These are phyloP conservation scores for Sporothrix inflata DNA, from an alignment of 2,329 filamentous ascomycete species.

Conservation along the genomic window DNA sequence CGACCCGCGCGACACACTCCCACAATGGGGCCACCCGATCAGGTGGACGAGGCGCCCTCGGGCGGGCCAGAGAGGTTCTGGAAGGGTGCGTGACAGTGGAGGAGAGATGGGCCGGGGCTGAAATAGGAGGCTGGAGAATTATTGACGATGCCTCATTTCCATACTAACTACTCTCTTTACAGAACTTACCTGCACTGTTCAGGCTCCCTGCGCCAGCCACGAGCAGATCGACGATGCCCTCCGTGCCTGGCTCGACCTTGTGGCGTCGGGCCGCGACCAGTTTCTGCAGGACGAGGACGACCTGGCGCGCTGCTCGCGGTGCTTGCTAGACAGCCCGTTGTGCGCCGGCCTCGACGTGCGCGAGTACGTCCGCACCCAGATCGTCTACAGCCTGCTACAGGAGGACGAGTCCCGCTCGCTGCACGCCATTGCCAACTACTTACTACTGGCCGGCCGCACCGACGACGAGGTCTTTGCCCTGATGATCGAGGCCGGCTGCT, in stretches of 20 bases:
- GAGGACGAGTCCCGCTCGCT: conserved; percentile 83
- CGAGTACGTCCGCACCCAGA: conserved; percentile 88
- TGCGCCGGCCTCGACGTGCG: conserved; percentile 66
- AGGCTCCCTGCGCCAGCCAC: conserved; percentile 53
- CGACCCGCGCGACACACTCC: conserved; percentile 19
- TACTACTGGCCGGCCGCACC: conserved; percentile 82
- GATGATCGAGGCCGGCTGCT: conserved; percentile 86
- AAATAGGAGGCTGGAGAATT: neutral
- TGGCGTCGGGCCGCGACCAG: conserved; percentile 74
- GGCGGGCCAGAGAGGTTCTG: conserved; percentile 11
- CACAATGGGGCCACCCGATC: conserved; percentile 13
- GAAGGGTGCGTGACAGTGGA: neutral
- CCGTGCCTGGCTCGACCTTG: conserved; percentile 80
- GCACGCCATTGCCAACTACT: conserved; percentile 78
- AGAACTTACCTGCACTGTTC: conserved; percentile 56
- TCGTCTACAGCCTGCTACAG: conserved; percentile 87
- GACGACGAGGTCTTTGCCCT: conserved; percentile 79
- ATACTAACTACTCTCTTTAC: neutral
- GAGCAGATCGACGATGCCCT: conserved; percentile 79
- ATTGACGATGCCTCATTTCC: neutral
- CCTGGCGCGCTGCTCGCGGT: conserved; percentile 76
- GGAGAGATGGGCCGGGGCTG: no score
- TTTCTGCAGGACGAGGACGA: conserved; percentile 78
- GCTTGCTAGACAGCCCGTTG: conserved; percentile 73
- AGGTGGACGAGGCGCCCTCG: conserved; percentile 7